A percentile compares a stretch with the other conserved stretches of the same genome.
Conservation (phyloP, 2,329 filamentous ascomycete species). For the Colletotrichum tropicale region DNA sequence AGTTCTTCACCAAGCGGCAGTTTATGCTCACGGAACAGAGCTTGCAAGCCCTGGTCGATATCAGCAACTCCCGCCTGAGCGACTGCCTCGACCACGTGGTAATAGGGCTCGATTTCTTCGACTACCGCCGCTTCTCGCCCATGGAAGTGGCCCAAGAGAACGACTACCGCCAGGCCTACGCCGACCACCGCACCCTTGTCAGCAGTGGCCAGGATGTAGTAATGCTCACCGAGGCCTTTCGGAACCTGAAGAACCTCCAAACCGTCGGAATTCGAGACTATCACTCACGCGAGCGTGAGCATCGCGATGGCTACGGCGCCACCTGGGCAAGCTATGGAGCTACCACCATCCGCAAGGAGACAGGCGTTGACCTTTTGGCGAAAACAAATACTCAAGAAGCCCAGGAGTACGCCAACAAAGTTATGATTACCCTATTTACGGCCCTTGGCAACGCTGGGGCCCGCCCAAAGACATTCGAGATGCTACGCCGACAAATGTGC, state of each 20-base stretch:
- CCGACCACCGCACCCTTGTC: constrained; percentile 34
- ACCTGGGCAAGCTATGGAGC: constrained; percentile 63
- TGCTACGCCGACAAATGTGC: constrained; percentile 41
- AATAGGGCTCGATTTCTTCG: constrained; percentile 46
- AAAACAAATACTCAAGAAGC: neutral
- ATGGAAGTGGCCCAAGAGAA: constrained; percentile 14
- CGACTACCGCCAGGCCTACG: constrained; percentile 22
- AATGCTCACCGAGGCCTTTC: constrained; percentile 62
- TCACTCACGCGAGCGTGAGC: constrained; percentile 46
- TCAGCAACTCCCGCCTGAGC: constrained; percentile 51
- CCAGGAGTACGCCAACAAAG: constrained; percentile 29
- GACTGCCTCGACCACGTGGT: constrained; percentile 49
- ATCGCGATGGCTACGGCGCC: constrained; percentile 47
- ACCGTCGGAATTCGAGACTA: constrained; percentile 66
- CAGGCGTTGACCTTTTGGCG: constrained; percentile 28
- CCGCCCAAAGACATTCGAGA: constrained; percentile 48
- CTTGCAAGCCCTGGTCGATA: constrained; percentile 57
- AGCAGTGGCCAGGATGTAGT: constrained; percentile 51
- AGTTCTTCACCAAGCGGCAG: constrained; percentile 70
- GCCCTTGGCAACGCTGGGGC: constrained; percentile 44
- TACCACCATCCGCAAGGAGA: constrained; percentile 39
- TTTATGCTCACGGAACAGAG: constrained; percentile 67
- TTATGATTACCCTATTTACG: constrained; percentile 46
- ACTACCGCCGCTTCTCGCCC: constrained; percentile 1
- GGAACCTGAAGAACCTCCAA: constrained; percentile 56